Evolutionary conservation across 2,329 filamentous ascomycete species (phyloP), one percentile per base, ranked within the genome.

Genomic region (Apiospora pterosperma): DNA sequence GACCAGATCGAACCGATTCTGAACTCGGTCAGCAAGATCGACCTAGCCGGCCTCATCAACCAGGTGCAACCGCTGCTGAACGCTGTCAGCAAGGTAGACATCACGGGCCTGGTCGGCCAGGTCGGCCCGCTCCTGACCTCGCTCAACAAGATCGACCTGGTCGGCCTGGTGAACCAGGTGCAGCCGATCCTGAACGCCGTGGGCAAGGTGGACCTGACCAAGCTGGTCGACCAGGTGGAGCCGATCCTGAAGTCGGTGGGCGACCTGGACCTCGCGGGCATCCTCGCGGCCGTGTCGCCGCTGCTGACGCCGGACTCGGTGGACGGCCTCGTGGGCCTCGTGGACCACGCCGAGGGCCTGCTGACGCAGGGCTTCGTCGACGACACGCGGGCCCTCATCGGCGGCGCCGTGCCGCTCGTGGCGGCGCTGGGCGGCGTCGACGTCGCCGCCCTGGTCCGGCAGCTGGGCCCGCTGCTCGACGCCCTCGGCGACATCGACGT

Each of bases 401-500:
- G 42, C 4, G 64, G 64, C n/a, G 66, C 59, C 2, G 48, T 62
- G 34, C 66, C 64, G 0, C 70, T 81, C 10, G 68, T 81, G 34
- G 69, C 69, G 2, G 72, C 74, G 0, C 71, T 82, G 1, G 70
- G 72, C 48, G 70, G 70, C 19, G 70, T 81, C n/a, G 78, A 82
- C 42, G 67, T 82, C 2, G 70, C 72, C 28, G 75, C 76, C 12
- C 71, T 81, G 8, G 62, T 81, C 14, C 69, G 76, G 19, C 69
- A 76, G 34, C 68, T 76, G 25, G 71, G 76, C 59, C 79, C 79
- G 1, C 68, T 81, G 19, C 73, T 81, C 19, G 70, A 73, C 31
- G 72, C 76, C 16, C 62, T 79, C 1, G 69, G 74, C 4, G 72
- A 75, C 12, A 75, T 81, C 63, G 77, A 81, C 65, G 69, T 80